A percentile compares a stretch with the other conserved stretches of the same genome.
Evolutionary conservation across 371 early-diverging fungal genomes (phyloP).

Genomic region (Rhizopus arrhizus): DNA sequence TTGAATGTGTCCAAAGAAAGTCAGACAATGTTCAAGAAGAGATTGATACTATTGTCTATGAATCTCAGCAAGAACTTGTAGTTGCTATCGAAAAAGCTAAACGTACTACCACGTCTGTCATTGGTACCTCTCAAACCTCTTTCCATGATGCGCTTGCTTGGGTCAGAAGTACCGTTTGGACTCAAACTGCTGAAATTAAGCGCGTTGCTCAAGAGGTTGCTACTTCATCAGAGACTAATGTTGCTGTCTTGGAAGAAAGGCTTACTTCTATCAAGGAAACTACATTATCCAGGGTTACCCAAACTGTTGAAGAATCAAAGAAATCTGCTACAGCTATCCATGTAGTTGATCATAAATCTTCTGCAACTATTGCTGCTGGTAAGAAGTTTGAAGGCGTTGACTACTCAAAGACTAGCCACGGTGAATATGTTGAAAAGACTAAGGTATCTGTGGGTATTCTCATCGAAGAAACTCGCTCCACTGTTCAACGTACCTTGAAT

Average conservation of each 20-base stretch:
- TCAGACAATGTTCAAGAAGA: slow-evolving; percentile 20
- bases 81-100: slow-evolving; percentile 35
- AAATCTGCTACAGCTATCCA: slow-evolving; percentile 15
- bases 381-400: slow-evolving; percentile 33
- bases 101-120: slow-evolving; percentile 19
- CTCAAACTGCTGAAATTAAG: slow-evolving; percentile 24
- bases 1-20: slow-evolving; percentile 30
- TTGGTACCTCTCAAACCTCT: slow-evolving; percentile 32
- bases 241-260: slow-evolving; percentile 11
- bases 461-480: slow-evolving; percentile 29
- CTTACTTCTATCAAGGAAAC: slow-evolving; percentile 16
- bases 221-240: slow-evolving; percentile 2
- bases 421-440: slow-evolving; percentile 23
- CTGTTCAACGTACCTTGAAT: slow-evolving; percentile 20
- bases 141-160: slow-evolving; percentile 32
- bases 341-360: slow-evolving; percentile 12
- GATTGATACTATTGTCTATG: slow-evolving; percentile 28
- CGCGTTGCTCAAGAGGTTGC: slow-evolving; percentile 23
- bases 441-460: slow-evolving; percentile 28
- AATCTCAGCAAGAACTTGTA: slow-evolving; percentile 29
- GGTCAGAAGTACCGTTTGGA: slow-evolving; percentile 31
- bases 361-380: slow-evolving; percentile 25
- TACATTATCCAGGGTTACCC: slow-evolving; percentile 13
- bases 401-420: slow-evolving; percentile 22
- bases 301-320: slow-evolving; percentile 22